phyloP scores from a whole-genome alignment of 2,329 filamentous ascomycete species.

The Amauroascus niger region DNA sequence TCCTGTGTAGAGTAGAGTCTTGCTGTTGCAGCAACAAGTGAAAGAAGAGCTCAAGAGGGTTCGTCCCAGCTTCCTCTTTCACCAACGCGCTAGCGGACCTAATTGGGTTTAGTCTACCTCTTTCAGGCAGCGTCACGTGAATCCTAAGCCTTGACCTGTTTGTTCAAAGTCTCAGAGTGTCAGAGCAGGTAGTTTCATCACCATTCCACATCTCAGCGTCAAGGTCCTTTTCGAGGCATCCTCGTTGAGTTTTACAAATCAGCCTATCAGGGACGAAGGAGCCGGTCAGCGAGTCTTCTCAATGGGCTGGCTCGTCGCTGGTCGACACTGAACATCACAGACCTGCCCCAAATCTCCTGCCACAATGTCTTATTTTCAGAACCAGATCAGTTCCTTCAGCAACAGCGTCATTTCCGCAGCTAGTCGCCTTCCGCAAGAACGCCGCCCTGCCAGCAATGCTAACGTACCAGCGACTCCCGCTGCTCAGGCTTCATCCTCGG shows the following conservation, averaged over 20 bases:
- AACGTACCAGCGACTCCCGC: slow-evolving; percentile 5
- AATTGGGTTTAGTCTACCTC: neutral
- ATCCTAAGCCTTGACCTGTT: too few species aligned
- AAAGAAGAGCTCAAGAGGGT: neutral
- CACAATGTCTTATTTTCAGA: slow-evolving; percentile 56
- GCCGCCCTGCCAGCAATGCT: slow-evolving; percentile 46
- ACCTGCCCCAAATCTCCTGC: slow-evolving; percentile 5
- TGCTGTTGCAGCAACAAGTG: neutral
- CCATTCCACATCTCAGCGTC: neutral
- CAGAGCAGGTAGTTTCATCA: too few species aligned
- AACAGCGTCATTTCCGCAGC: slow-evolving; percentile 55
- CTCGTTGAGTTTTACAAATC: neutral
- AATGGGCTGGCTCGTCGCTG: neutral
- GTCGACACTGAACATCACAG: neutral
- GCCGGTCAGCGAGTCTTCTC: neutral
- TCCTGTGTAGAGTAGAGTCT: neutral
- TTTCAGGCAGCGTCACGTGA: neutral
- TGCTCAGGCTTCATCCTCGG: slow-evolving; percentile 29
- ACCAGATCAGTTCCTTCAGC: slow-evolving; percentile 54
- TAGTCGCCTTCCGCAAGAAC: slow-evolving; percentile 49
- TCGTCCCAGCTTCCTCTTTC: neutral
- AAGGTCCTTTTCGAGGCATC: neutral
- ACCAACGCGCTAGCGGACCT: neutral
- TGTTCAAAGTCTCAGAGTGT: too few species aligned
- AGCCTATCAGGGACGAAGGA: neutral